Evolutionary conservation across 306 rosid species (phyloP).

Genomic region (Ormosia emarginata): DNA sequence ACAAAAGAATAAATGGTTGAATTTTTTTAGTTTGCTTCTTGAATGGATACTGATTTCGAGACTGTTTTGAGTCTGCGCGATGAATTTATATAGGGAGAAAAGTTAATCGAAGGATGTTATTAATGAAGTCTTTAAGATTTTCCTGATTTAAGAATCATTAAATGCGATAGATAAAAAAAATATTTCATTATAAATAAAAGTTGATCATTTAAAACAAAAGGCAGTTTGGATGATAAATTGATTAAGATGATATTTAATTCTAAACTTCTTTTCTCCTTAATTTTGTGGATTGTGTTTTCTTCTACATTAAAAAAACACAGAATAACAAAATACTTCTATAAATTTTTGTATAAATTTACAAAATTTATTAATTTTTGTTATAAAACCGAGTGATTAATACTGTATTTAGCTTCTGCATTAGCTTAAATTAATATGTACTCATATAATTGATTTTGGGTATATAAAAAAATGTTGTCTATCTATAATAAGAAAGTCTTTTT

Average conservation of each 20-base stretch:
- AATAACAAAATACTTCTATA: no score
- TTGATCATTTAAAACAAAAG: neutral
- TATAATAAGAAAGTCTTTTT: no score
- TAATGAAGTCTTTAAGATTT: neutral
- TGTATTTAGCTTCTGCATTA: no score
- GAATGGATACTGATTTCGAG: neutral
- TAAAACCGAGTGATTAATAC: no score
- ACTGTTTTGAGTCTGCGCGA: neutral
- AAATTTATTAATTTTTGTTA: no score
- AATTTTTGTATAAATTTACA: no score
- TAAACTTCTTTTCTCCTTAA: neutral
- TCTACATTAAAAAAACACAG: no score
- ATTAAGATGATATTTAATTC: neutral
- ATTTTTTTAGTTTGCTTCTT: neutral
- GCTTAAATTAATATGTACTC: no score
- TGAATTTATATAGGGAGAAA: neutral
- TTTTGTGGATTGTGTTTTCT: no score
- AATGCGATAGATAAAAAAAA: neutral
- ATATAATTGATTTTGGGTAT: no score
- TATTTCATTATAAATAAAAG: neutral
- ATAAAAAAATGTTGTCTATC: no score
- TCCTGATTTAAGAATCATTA: neutral
- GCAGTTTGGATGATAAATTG: neutral
- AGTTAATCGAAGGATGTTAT: neutral
- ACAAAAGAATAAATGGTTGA: neutral